phyloP scores from a whole-genome alignment of 495 filamentous ascomycete genomes.

The Penicillium canariense region DNA sequence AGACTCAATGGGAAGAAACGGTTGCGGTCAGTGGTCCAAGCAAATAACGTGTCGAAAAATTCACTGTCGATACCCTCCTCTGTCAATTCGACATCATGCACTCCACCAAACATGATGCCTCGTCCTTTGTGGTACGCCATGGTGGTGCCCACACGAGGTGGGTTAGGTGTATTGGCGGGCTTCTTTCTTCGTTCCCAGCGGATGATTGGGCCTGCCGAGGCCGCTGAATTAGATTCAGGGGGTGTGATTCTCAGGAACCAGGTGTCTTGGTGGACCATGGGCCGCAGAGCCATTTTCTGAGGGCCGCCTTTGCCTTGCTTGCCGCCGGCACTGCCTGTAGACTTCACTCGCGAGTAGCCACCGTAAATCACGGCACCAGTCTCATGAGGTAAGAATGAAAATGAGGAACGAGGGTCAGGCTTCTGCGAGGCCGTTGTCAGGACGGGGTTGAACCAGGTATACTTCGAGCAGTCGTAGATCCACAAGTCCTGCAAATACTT shows the following conservation, averaged over 20 bases:
- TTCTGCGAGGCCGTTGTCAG: constrained; percentile 74
- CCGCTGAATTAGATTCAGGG: constrained; percentile 55
- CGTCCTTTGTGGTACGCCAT: constrained; percentile 92
- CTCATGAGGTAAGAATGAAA: constrained; percentile 87
- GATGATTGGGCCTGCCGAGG: constrained; percentile 62
- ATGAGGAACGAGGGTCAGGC: constrained; percentile 86
- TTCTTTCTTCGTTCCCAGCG: constrained; percentile 92
- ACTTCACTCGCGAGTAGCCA: constrained; percentile 89
- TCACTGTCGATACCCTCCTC: constrained; percentile 96
- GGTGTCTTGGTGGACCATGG: constrained; percentile 87
- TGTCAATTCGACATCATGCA: constrained; percentile 88
- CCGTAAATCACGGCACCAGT: constrained; percentile 85
- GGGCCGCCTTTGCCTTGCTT: constrained; percentile 63
- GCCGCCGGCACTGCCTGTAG: constrained; percentile 42
- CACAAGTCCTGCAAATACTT: constrained; percentile 77
- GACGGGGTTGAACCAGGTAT: constrained; percentile 70
- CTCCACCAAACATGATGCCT: constrained; percentile 90
- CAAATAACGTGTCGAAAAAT: constrained; percentile 86
- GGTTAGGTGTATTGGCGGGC: constrained; percentile 84
- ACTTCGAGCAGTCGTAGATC: constrained; percentile 69
- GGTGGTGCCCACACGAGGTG: constrained; percentile 78
- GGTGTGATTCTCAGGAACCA: constrained; percentile 86
- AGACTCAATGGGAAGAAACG: constrained; percentile 84
- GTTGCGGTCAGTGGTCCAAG: constrained; percentile 93
- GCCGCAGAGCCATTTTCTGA: constrained; percentile 70